These are phyloP conservation scores for Xylaria sp. DNA, from an alignment of 2,329 filamentous ascomycete genomes.

Conservation along the genomic window DNA sequence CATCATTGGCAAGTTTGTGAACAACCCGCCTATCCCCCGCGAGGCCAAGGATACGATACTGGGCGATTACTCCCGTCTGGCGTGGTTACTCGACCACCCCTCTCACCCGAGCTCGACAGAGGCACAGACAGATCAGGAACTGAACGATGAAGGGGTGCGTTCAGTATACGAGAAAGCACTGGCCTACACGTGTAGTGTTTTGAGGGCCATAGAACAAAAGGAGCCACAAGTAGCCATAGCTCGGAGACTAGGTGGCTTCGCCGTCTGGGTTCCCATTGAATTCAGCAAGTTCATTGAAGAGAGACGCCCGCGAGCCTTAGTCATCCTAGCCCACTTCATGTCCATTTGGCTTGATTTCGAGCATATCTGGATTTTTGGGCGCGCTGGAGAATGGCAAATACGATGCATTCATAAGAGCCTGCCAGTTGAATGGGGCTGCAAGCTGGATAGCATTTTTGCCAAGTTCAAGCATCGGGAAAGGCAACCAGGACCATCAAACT, in stretches of 20 bases:
- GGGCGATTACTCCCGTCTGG: constrained; percentile 46
- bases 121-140: constrained; percentile 46
- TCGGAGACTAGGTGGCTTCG: constrained; percentile 52
- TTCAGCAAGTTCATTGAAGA: constrained; percentile 51
- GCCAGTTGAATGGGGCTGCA: constrained; percentile 50
- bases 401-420: constrained; percentile 51
- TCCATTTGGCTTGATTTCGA: constrained; percentile 51
- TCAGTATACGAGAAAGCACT: constrained; percentile 49
- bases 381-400: constrained; percentile 52
- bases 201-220: constrained; percentile 44
- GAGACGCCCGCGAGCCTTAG: constrained; percentile 51
- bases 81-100: constrained; percentile 52
- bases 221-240: constrained; percentile 49
- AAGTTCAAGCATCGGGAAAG: constrained; percentile 43
- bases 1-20: constrained; percentile 46
- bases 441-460: constrained; percentile 50
- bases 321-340: constrained; percentile 54
- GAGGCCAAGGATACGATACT: constrained; percentile 49
- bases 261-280: constrained; percentile 51
- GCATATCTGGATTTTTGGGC: constrained; percentile 52
- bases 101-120: constrained; percentile 40
- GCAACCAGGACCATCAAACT: not conserved
- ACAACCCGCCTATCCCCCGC: constrained; percentile 45
- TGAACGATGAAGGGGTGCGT: constrained; percentile 46
- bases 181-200: constrained; percentile 51